These are phyloP conservation scores for Maudiozyma bulderi DNA, from an alignment of 805 yeast genomes.

Conservation along the genomic window DNA sequence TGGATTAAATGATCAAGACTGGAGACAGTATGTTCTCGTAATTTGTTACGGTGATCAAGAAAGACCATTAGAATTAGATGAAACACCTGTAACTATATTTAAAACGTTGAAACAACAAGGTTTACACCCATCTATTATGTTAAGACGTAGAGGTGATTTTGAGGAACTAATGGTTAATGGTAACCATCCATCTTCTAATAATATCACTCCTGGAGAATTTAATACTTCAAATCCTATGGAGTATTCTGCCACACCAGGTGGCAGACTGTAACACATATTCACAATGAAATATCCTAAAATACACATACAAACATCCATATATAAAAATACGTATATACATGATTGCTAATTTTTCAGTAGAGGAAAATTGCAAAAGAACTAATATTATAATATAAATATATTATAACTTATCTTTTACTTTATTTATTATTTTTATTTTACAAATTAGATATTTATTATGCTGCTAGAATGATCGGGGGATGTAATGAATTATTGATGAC, in stretches of 20 bases:
- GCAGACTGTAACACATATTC: conserved; percentile 13
- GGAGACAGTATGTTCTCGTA: conserved; percentile 82
- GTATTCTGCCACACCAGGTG: conserved; percentile 22
- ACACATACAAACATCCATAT: not conserved
- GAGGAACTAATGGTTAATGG: conserved; percentile 19
- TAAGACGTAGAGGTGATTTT: conserved; percentile 65
- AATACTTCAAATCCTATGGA: conserved; percentile 1
- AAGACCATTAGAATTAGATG: conserved; percentile 70
- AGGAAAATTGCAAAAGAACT: too few relatives aligned
- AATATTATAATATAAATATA: too few relatives aligned
- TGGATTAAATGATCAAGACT: conserved; percentile 64
- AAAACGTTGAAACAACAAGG: conserved; percentile 81
- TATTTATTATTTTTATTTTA: not conserved
- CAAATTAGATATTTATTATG: not conserved
- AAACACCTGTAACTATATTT: conserved; percentile 78
- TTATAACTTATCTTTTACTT: not conserved
- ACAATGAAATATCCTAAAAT: not conserved
- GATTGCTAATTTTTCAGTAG: not conserved
- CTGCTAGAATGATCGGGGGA: not conserved
- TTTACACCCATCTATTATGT: conserved; percentile 83
- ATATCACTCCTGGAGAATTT: conserved; percentile 18
- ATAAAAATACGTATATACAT: not conserved
- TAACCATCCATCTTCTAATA: conserved; percentile 2
- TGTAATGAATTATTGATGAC: not conserved
- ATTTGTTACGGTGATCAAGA: conserved; percentile 89